Conservation (phyloP, 495 filamentous ascomycete genomes). For the Aspergillus avenaceus region DNA sequence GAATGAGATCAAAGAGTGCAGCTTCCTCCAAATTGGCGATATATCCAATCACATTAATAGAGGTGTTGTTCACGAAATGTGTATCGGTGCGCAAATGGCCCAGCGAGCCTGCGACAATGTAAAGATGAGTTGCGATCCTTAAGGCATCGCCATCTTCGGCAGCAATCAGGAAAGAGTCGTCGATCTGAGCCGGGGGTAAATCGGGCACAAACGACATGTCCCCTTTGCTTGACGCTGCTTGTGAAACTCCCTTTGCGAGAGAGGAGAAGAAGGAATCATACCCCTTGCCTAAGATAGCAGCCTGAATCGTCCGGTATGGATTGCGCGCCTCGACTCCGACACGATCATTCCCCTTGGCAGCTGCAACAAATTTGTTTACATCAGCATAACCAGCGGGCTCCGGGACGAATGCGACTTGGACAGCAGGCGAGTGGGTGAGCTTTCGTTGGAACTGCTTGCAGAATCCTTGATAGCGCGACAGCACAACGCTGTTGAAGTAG, state of each 20-base stretch:
- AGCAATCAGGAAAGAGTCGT: constrained; percentile 34
- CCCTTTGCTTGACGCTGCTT: constrained; percentile 19
- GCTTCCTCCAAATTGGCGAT: constrained; percentile 69
- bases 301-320: constrained; percentile 48
- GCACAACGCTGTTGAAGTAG: constrained; percentile 77
- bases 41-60: constrained; percentile 63
- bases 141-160: constrained; percentile 40
- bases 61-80: constrained; percentile 28
- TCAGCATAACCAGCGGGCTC: constrained; percentile 38
- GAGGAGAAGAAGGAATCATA: constrained; percentile 35
- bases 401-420: constrained; percentile 30
- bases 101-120: constrained; percentile 38
- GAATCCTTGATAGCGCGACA: constrained; percentile 46
- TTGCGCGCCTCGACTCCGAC: constrained; percentile 38
- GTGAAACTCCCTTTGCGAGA: constrained; percentile 36
- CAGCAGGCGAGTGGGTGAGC: constrained; percentile 32
- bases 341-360: constrained; percentile 30
- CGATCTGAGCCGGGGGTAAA: constrained; percentile 21
- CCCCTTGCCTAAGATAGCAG: constrained; percentile 35
- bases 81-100: constrained; percentile 33
- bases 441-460: constrained; percentile 43
- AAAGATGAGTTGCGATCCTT: constrained; percentile 45
- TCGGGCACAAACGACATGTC: constrained; percentile 29
- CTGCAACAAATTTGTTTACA: constrained; percentile 36
- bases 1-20: constrained; percentile 69